A percentile compares a stretch with the other conserved stretches of the same genome.
phyloP scores from a whole-genome alignment of 192 early-diverging fungal species.

The Coemansia sp. region DNA sequence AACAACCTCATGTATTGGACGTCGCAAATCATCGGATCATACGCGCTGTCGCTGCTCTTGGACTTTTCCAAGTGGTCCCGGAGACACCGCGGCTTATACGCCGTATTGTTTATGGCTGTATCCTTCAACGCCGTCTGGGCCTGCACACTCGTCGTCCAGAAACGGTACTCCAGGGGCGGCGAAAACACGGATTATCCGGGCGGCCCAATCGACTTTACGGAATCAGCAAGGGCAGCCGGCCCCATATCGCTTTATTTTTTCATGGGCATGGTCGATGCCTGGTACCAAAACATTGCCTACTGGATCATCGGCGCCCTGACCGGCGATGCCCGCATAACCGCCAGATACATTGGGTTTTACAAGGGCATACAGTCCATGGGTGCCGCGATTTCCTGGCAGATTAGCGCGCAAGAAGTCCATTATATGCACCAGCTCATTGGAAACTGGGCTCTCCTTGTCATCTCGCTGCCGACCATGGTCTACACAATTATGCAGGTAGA shows the following conservation, averaged over 20 bases:
- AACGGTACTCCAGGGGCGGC: conserved; percentile 46
- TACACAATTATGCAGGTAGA: conserved; percentile 37
- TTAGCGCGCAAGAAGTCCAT: conserved; percentile 54
- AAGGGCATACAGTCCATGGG: conserved; percentile 78
- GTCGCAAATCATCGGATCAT: conserved; percentile 69
- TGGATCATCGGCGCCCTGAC: conserved; percentile 84
- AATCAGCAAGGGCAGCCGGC: conserved; percentile 53
- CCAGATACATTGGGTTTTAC: conserved; percentile 77
- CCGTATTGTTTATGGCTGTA: conserved; percentile 39
- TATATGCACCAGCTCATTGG: conserved; percentile 52
- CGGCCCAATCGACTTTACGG: conserved; percentile 36
- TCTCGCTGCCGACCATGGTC: conserved; percentile 39
- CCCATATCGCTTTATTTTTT: conserved; percentile 65
- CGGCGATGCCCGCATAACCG: conserved; percentile 67
- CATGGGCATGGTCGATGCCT: conserved; percentile 75
- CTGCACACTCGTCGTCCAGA: conserved; percentile 59
- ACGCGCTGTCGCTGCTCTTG: conserved; percentile 60
- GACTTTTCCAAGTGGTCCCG: conserved; percentile 59
- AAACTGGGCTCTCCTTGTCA: conserved; percentile 38
- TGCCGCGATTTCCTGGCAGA: conserved; percentile 65
- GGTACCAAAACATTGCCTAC: conserved; percentile 76
- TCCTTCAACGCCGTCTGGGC: conserved; percentile 59
- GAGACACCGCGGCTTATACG: conserved; percentile 59
- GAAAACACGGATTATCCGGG: conserved; percentile 27
- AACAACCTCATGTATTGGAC: conserved; percentile 80